phyloP scores from a whole-genome alignment of 1,284 basidiomycete genomes.

The Trametes hirsuta region DNA sequence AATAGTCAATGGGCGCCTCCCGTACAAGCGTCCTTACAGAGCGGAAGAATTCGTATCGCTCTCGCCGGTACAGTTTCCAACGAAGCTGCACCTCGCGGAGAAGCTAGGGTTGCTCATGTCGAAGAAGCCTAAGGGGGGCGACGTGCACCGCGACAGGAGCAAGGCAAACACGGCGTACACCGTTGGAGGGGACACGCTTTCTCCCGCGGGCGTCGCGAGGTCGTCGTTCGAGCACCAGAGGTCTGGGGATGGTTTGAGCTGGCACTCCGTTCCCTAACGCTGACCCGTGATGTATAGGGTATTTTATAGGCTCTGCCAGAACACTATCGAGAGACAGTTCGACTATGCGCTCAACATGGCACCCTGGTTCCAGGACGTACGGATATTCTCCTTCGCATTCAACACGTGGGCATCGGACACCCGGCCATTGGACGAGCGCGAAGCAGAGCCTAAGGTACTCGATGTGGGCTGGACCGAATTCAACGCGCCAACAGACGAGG shows the following conservation, averaged over 20 bases:
- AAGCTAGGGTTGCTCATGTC: conserved; percentile 31
- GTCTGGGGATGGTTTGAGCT: conserved; percentile 19
- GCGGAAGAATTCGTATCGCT: conserved; percentile 34
- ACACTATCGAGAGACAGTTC: conserved; percentile 9
- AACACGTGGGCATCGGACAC: conserved; percentile 35
- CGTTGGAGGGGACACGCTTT: conserved; percentile 13
- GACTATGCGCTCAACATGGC: conserved; percentile 28
- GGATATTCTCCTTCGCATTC: conserved; percentile 34
- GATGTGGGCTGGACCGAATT: conserved; percentile 38
- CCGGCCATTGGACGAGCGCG: conserved; percentile 24
- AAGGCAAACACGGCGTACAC: conserved; percentile 37
- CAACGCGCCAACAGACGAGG: conserved; percentile 20
- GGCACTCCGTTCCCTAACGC: not conserved
- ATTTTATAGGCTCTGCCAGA: conserved; percentile 23
- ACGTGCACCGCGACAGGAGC: conserved; percentile 30
- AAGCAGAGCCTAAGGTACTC: conserved; percentile 34
- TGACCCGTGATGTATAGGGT: conserved; percentile 13
- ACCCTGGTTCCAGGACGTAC: conserved; percentile 25
- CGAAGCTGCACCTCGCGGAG: conserved; percentile 24
- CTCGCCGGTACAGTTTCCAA: conserved; percentile 37
- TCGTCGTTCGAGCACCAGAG: conserved; percentile 39
- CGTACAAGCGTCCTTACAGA: not conserved
- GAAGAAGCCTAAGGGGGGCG: conserved; percentile 28
- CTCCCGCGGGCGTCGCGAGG: conserved; percentile 24
- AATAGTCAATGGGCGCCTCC: conserved; percentile 8